These are phyloP conservation scores for Dioscorea dumetorum DNA, from an alignment of 106 monocot genomes.

Conservation along the genomic window DNA sequence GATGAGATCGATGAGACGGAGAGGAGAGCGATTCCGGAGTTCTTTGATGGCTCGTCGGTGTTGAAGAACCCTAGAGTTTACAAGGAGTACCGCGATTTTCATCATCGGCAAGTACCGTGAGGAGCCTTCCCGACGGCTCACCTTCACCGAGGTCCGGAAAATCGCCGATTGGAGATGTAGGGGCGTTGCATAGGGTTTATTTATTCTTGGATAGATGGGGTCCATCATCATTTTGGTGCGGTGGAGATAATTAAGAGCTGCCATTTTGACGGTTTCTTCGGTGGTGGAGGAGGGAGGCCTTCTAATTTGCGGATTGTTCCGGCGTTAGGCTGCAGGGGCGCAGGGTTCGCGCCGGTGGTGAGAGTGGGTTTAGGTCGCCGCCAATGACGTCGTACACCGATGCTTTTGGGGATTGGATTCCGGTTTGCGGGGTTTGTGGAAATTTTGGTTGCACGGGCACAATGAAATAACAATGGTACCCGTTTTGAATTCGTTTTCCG, in stretches of 20 bases:
- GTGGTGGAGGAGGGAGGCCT: conserved; percentile 35
- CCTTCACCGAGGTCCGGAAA: conserved; percentile 77
- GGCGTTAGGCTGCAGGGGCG: neutral
- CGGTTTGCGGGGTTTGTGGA: no score
- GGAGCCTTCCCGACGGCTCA: conserved; percentile 48
- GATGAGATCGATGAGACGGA: conserved; percentile 86
- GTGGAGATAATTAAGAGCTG: no score
- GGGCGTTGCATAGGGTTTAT: conserved; percentile 57
- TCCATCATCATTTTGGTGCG: conserved; percentile 68
- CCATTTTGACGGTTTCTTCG: neutral
- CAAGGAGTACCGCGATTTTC: conserved; percentile 96
- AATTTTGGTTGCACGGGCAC: no score
- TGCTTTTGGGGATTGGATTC: no score
- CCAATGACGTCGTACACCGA: conserved; percentile 72
- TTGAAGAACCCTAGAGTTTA: conserved; percentile 78
- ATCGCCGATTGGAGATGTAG: conserved; percentile 67
- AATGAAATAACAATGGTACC: no score
- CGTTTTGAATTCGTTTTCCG: no score
- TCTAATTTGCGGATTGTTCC: conserved; percentile 45
- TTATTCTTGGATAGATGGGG: conserved; percentile 61
- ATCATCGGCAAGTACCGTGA: conserved; percentile 89
- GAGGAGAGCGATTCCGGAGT: conserved; percentile 55
- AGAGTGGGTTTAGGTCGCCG: conserved; percentile 38
- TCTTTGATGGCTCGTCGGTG: conserved; percentile 61
- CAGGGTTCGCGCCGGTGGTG: conserved; percentile 4